A percentile compares a stretch with the other conserved stretches of the same genome.
phyloP scores from a whole-genome alignment of 345 rosid species.

The Pugionium cornutum region DNA sequence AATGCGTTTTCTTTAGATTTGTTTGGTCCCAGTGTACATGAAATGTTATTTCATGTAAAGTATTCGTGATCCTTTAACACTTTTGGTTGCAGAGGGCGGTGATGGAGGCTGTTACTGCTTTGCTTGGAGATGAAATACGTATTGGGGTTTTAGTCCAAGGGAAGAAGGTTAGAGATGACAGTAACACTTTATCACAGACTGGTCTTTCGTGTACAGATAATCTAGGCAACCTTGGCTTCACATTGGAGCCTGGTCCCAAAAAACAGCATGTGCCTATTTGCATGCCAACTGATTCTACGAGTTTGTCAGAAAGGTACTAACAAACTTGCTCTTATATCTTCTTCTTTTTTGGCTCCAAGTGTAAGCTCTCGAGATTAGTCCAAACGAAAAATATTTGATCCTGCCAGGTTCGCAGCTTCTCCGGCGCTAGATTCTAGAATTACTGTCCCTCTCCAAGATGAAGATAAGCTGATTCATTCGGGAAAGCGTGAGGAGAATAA shows the following conservation, averaged over 20 bases:
- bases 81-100: slow-evolving; percentile 64
- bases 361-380: slow-evolving; percentile 23
- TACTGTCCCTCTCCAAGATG: slow-evolving; percentile 33
- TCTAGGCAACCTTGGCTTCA: slow-evolving; percentile 67
- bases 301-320: slow-evolving; percentile 53
- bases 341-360: neutral
- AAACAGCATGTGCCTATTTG: slow-evolving; percentile 45
- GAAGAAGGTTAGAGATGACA: slow-evolving; percentile 90
- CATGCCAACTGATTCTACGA: slow-evolving; percentile 43
- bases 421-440: slow-evolving; percentile 45
- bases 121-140: slow-evolving; percentile 71
- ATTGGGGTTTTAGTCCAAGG: slow-evolving; percentile 84
- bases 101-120: slow-evolving; percentile 74
- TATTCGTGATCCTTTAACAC: neutral
- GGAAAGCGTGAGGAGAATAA: slow-evolving; percentile 46
- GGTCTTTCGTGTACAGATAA: slow-evolving; percentile 71
- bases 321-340: slow-evolving; percentile 10
- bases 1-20: slow-evolving; percentile 5
- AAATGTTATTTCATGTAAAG: slow-evolving; percentile 3
- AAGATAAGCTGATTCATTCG: slow-evolving; percentile 30
- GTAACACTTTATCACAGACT: slow-evolving; percentile 66
- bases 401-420: slow-evolving; percentile 53
- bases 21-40: slow-evolving; percentile 3
- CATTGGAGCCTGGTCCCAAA: slow-evolving; percentile 63
- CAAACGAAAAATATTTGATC: slow-evolving; percentile 24